A percentile compares a stretch with the other conserved stretches of the same genome.
These are phyloP conservation scores for Neonectria coccinea DNA, from an alignment of 2,329 filamentous ascomycete species.

Conservation along the genomic window DNA sequence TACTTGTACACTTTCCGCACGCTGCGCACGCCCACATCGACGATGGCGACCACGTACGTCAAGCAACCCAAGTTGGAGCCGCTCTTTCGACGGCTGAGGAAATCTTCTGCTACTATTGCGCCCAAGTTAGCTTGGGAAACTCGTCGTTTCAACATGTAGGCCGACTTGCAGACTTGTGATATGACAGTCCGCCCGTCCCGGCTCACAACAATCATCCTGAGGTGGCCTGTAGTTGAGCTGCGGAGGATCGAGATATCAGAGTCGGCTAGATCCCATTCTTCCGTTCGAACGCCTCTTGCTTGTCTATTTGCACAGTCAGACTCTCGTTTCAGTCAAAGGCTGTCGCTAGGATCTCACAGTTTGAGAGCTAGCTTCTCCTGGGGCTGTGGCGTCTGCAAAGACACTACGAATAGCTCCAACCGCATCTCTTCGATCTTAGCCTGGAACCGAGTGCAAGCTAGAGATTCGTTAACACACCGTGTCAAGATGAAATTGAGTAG, in stretches of 20 bases:
- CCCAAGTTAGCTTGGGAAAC: too few species aligned
- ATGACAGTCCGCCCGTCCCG: too few species aligned
- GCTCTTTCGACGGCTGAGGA: neutral
- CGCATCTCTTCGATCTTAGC: neutral
- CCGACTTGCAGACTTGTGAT: too few species aligned
- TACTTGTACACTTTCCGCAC: neutral
- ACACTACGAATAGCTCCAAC: neutral
- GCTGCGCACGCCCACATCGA: neutral
- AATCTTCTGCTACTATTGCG: neutral
- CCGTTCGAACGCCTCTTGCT: neutral
- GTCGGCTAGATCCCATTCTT: neutral
- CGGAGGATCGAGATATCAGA: neutral
- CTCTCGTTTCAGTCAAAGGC: neutral
- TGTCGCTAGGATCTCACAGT: neutral
- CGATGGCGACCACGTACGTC: neutral
- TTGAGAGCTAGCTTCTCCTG: neutral
- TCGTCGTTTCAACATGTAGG: too few species aligned
- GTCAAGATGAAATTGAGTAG: neutral
- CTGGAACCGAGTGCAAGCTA: neutral
- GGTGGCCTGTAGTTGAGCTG: neutral
- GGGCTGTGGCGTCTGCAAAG: neutral
- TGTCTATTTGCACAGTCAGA: neutral
- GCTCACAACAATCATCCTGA: neutral
- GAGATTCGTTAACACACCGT: neutral
- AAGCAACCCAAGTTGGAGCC: neutral